Base-by-base conservation (phyloP, 805 yeast genomes). In the Saturnispora diversa region DNA sequence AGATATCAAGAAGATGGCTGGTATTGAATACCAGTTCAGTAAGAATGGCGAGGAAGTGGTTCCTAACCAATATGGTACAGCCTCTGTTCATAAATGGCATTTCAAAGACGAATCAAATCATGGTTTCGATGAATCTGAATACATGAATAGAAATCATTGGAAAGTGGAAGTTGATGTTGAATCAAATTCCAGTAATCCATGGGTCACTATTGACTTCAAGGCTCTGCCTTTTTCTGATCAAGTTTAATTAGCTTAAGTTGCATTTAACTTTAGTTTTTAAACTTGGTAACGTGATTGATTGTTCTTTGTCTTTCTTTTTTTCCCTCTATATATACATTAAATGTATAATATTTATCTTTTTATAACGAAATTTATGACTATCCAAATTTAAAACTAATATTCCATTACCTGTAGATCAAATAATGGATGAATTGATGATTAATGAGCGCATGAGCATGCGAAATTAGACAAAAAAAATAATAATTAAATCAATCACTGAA, bases 151-250 rank as follows among this genome's bases (percentile, higher is more conserved):
- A 53, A 71, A 77, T 50, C 80, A 76, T 53, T 82, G 83, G 75
- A 76, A 69, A 48, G 72, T 80, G 42, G 72, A 72, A 49, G 70
- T 82, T 52, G 74, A 70, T 40, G 80, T 81, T 39, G 73, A 69
- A 48, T 77, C 85, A 52, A 77, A 76, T 57, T 78, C 79, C 40
- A 75, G 73, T 43, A 74, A 73, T 54, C 84, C 92, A 15, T 59
- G 71, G 62, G 79, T 82, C 37, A 75, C 72, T 43, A 82, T 82
- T 15, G 79, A 75, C 50, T 80, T 80, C 55, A 44, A 39, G 32
- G 35, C 46, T 5, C 13, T 38, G 16, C 32, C 43, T 10, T 9
- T 27, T 10, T 13, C 37, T 10, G 38, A 35, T 4, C 38, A 31
- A 13, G 34, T 31, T 31, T 31, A n/a, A n/a, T n/a, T n/a, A n/a